phyloP scores from a whole-genome alignment of 108 stramenopile species.

The Fragilaria crotonensis region DNA sequence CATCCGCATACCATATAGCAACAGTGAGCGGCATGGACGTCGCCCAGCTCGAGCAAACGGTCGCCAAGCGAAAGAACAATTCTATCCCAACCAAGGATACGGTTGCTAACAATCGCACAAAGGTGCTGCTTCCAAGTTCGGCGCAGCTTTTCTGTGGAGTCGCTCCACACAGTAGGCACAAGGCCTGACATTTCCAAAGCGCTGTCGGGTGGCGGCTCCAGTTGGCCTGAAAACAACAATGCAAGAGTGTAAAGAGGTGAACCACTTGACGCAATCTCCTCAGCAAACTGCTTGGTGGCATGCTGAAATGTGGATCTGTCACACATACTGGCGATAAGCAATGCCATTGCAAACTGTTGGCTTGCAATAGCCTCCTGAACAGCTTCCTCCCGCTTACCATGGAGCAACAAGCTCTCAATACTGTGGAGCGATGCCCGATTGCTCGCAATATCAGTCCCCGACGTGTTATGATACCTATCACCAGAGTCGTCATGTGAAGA shows the following conservation, averaged over 20 bases:
- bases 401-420: conserved; percentile 48
- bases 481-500: neutral
- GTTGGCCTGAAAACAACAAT: conserved; percentile 57
- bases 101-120: conserved; percentile 75
- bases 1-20: conserved; percentile 80
- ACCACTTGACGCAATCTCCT: conserved; percentile 38
- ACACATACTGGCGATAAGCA: conserved; percentile 71
- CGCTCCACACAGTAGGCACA: conserved; percentile 33
- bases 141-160: conserved; percentile 25
- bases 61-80: conserved; percentile 75
- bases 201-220: conserved; percentile 22
- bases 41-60: conserved; percentile 46
- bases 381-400: conserved; percentile 64
- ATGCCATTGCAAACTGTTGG: conserved; percentile 61
- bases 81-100: conserved; percentile 62
- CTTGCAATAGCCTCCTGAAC: conserved; percentile 50
- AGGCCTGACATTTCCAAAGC: conserved; percentile 14
- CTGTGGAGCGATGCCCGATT: conserved; percentile 16
- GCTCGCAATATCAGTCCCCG: conserved; percentile 3
- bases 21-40: conserved; percentile 64
- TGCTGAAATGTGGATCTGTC: conserved; percentile 46
- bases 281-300: conserved; percentile 49
- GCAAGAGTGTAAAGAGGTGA: conserved; percentile 68
- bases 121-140: conserved; percentile 58
- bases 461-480: neutral